phyloP scores from a whole-genome alignment of 768 basidiomycete genomes.

The Mycena galericulata region DNA sequence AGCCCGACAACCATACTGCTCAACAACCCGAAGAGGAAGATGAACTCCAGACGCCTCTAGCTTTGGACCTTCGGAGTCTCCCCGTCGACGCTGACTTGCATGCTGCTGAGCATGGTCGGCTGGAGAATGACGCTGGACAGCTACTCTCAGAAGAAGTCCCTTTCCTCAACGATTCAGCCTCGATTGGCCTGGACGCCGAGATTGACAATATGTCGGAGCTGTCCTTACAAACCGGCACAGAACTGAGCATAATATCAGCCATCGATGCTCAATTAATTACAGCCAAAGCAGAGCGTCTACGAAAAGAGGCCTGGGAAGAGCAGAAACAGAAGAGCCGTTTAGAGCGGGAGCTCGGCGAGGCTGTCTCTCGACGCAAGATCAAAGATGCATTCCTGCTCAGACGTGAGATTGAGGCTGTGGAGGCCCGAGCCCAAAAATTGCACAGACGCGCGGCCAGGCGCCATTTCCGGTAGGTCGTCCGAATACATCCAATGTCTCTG shows the following conservation, averaged over 20 bases:
- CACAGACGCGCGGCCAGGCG: slow-evolving; percentile 61
- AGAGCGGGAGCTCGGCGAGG: slow-evolving; percentile 43
- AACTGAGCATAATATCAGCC: slow-evolving; percentile 25
- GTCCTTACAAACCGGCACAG: slow-evolving; percentile 19
- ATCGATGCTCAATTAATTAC: slow-evolving; percentile 19
- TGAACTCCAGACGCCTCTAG: slow-evolving; percentile 32
- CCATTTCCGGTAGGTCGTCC: slow-evolving; percentile 54
- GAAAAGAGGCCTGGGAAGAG: slow-evolving; percentile 55
- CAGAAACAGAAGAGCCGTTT: slow-evolving; percentile 46
- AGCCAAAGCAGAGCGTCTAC: slow-evolving; percentile 49
- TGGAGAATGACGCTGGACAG: not conserved
- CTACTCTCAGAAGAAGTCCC: not conserved
- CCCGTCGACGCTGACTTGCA: not conserved
- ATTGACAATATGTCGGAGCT: slow-evolving; percentile 9
- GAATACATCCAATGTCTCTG: slow-evolving; percentile 10
- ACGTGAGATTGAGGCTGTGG: slow-evolving; percentile 51
- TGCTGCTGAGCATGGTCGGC: slow-evolving; percentile 1
- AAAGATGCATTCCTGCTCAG: slow-evolving; percentile 55
- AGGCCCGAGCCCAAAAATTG: slow-evolving; percentile 49
- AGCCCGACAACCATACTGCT: not conserved
- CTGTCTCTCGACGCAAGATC: slow-evolving; percentile 46
- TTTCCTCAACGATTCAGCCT: slow-evolving; percentile 1
- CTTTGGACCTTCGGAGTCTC: slow-evolving; percentile 8
- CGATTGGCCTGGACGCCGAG: not conserved
- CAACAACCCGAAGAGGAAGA: slow-evolving; percentile 2